Conservation (phyloP, 768 basidiomycete genomes). For the Gyrodon lividus region DNA sequence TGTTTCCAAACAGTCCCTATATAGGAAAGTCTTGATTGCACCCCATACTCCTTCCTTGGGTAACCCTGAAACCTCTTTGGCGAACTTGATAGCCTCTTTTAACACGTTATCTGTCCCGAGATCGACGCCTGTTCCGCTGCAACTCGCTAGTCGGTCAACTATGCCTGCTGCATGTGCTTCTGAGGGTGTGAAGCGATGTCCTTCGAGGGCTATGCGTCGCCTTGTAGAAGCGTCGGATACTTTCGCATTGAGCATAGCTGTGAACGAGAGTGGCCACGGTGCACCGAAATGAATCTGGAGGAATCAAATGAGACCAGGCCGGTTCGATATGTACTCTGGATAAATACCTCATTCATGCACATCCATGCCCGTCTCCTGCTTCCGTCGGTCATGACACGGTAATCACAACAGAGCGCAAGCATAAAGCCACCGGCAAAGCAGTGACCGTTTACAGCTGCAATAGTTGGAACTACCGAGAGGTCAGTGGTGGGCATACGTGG, state of each 20-base stretch:
- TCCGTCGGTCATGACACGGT: conserved; percentile 85
- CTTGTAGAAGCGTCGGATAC: conserved; percentile 55
- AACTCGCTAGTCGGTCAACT: conserved; percentile 57
- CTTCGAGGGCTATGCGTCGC: conserved; percentile 78
- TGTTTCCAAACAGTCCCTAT: conserved; percentile 50
- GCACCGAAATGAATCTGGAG: conserved; percentile 78
- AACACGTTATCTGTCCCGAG: conserved; percentile 60
- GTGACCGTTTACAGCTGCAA: conserved; percentile 82
- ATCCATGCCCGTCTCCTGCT: conserved; percentile 77
- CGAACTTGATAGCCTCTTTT: conserved; percentile 63
- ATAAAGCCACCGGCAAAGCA: conserved; percentile 85
- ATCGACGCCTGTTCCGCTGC: conserved; percentile 38
- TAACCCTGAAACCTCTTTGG: conserved; percentile 47
- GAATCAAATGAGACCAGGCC: not conserved
- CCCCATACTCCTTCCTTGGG: conserved; percentile 69
- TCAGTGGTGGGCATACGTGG: not conserved
- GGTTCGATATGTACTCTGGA: not conserved
- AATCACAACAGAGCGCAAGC: conserved; percentile 80
- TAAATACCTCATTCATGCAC: conserved; percentile 85
- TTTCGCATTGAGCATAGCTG: conserved; percentile 62
- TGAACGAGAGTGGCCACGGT: conserved; percentile 71
- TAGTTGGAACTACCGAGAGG: conserved; percentile 59
- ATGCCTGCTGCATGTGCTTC: conserved; percentile 69
- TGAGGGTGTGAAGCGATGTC: conserved; percentile 69
- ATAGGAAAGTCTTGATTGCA: conserved; percentile 63